phyloP scores from a whole-genome alignment of 2,329 filamentous ascomycete genomes.

The Colletotrichum tabaci region DNA sequence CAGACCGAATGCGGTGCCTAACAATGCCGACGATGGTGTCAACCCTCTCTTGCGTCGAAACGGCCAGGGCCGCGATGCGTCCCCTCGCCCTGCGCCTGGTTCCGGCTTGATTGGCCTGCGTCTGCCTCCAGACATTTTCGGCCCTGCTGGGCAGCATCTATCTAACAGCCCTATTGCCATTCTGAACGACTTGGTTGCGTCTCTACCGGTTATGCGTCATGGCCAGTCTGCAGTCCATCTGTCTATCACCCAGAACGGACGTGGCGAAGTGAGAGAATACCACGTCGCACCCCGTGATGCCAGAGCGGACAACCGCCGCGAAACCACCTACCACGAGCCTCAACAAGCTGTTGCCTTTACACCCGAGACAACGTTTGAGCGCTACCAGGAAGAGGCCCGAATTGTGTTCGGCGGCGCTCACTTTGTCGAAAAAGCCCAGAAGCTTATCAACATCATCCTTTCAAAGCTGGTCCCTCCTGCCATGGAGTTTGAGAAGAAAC shows the following conservation, averaged over 20 bases:
- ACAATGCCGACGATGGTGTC: constrained; percentile 81
- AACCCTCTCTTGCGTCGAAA: constrained; percentile 87
- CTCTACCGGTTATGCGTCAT: constrained; percentile 64
- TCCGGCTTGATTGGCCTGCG: constrained; percentile 69
- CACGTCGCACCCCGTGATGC: constrained; percentile 59
- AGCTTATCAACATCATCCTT: constrained; percentile 78
- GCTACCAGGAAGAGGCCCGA: constrained; percentile 92
- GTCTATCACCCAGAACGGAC: constrained; percentile 67
- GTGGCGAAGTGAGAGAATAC: constrained; percentile 68
- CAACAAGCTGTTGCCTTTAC: constrained; percentile 83
- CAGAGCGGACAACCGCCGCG: constrained; percentile 65
- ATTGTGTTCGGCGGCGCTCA: constrained; percentile 83
- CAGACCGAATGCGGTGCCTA: constrained; percentile 66
- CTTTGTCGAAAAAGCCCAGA: constrained; percentile 75
- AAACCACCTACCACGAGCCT: constrained; percentile 69
- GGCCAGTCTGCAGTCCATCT: constrained; percentile 71
- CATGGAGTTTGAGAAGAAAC: constrained; percentile 83
- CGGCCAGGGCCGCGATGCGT: constrained; percentile 59
- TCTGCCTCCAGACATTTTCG: constrained; percentile 63
- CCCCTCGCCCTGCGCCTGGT: constrained; percentile 64
- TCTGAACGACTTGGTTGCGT: constrained; percentile 70
- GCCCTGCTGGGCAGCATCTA: constrained; percentile 52
- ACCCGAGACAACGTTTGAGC: constrained; percentile 77
- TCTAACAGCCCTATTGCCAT: constrained; percentile 68
- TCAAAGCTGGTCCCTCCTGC: constrained; percentile 85